phyloP scores from a whole-genome alignment of 2,329 filamentous ascomycete genomes.

The Ploettnerulaceae sp. region DNA sequence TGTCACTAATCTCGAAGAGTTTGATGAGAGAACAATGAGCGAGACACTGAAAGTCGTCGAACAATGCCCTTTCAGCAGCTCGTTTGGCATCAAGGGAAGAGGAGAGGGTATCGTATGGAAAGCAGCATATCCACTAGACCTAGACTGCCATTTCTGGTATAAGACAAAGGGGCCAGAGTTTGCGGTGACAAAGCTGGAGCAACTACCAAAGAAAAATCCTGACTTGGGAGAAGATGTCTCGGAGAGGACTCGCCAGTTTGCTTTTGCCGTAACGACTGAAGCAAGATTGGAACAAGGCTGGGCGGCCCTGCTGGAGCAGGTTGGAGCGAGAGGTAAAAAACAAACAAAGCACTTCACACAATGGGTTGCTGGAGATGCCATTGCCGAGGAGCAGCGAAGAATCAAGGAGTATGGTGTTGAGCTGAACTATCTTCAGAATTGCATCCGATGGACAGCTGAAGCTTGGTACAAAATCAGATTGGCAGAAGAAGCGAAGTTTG shows the following conservation, averaged over 20 bases:
- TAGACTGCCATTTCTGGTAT: constrained; percentile 24
- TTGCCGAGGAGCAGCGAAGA: constrained; percentile 2
- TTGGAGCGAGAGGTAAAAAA: constrained; percentile 14
- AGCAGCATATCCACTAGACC: constrained; percentile 15
- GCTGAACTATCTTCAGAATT: neutral
- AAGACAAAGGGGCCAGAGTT: constrained; percentile 25
- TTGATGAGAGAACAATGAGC: constrained; percentile 9
- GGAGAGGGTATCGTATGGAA: constrained; percentile 31
- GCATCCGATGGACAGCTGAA: neutral
- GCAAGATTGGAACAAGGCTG: constrained; percentile 22
- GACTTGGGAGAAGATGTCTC: neutral
- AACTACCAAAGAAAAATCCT: constrained; percentile 5
- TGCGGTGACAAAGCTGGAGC: constrained; percentile 6
- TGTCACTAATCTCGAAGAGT: neutral
- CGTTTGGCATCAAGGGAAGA: constrained; percentile 18
- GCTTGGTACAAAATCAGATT: neutral
- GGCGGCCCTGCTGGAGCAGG: constrained; percentile 17
- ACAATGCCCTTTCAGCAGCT: constrained; percentile 26
- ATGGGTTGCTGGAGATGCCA: constrained; percentile 21
- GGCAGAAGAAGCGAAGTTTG: neutral
- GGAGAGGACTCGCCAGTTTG: constrained; percentile 16
- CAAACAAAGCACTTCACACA: constrained; percentile 11
- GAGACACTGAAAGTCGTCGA: constrained; percentile 21
- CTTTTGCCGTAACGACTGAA: constrained; percentile 12
- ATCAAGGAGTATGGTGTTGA: constrained; percentile 8